phyloP scores from a whole-genome alignment of 805 yeast species.

The Candida pseudoglaebosa region DNA sequence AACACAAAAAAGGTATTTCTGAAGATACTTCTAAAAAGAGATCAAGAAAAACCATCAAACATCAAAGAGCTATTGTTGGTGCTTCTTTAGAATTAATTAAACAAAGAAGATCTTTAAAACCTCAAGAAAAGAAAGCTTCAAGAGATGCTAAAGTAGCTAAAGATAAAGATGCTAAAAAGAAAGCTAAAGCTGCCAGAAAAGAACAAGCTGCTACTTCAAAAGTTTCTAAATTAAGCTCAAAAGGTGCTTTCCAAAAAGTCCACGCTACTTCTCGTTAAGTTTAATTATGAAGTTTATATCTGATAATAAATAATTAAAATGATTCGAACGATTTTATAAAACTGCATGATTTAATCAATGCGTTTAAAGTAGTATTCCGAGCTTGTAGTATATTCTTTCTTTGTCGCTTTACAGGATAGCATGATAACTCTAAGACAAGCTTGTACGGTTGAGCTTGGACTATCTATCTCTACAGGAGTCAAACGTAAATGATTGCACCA shows the following conservation, averaged over 20 bases:
- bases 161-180: slow-evolving; percentile 87
- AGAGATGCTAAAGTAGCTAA: slow-evolving; percentile 85
- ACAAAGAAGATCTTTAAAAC: slow-evolving; percentile 94
- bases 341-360: no score
- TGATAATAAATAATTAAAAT: slow-evolving; percentile 1
- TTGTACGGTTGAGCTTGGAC: no score
- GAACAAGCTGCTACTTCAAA: slow-evolving; percentile 82
- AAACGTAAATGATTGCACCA: no score
- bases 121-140: slow-evolving; percentile 97
- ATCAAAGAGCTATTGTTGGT: slow-evolving; percentile 99
- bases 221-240: slow-evolving; percentile 87
- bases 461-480: no score
- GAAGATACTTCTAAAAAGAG: slow-evolving; percentile 98
- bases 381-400: no score
- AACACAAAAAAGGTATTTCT: slow-evolving; percentile 99
- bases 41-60: slow-evolving; percentile 94
- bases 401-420: no score
- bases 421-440: no score
- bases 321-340: no score
- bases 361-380: no score
- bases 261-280: slow-evolving; percentile 92
- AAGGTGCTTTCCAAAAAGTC: slow-evolving; percentile 98
- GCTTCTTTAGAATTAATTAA: slow-evolving; percentile 97
- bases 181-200: slow-evolving; percentile 91
- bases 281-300: slow-evolving; percentile 2